A percentile compares a stretch with the other conserved stretches of the same genome.
Conservation (phyloP, 345 rosid genomes). For the Salix viminalis region DNA sequence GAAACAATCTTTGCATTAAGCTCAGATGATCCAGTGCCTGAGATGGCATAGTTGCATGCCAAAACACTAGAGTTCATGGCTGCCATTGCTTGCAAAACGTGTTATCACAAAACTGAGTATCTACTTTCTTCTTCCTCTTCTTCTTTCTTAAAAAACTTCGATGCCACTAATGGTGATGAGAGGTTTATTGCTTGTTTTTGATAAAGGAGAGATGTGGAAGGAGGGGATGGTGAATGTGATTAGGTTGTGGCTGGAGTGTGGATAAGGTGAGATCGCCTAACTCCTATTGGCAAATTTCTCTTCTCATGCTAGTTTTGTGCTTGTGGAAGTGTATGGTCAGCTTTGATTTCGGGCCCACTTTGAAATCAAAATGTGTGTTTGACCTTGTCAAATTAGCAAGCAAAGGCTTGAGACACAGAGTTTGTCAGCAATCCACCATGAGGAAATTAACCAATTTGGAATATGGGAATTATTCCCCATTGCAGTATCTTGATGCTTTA, state of each 20-base stretch:
- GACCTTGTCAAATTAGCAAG: background rate
- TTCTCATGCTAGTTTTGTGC: background rate
- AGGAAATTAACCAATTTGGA: background rate
- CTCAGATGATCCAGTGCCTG: constrained; percentile 59
- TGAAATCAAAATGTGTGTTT: constrained; percentile 15
- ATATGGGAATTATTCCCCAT: background rate
- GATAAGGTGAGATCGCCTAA: constrained; percentile 95
- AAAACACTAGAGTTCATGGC: constrained; percentile 78
- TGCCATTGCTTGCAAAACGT: constrained; percentile 45
- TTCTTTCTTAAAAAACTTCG: background rate
- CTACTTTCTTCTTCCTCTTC: background rate
- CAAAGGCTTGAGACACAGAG: background rate
- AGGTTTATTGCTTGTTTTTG: constrained; percentile 1
- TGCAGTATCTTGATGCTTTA: background rate
- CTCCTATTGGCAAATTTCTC: constrained; percentile 55
- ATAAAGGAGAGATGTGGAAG: constrained; percentile 36
- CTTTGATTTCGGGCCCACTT: constrained; percentile 36
- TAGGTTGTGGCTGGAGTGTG: constrained; percentile 72
- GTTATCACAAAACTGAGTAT: background rate
- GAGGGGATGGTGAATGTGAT: constrained; percentile 42
- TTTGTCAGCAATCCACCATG: background rate
- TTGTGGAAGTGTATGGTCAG: constrained; percentile 20
- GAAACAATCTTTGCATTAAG: constrained; percentile 54
- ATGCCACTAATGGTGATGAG: background rate
- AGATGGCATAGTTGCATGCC: constrained; percentile 70